A percentile compares a stretch with the other conserved stretches of the same genome.
phyloP scores from a whole-genome alignment of 1,284 basidiomycete genomes.

The Mycena sp. region DNA sequence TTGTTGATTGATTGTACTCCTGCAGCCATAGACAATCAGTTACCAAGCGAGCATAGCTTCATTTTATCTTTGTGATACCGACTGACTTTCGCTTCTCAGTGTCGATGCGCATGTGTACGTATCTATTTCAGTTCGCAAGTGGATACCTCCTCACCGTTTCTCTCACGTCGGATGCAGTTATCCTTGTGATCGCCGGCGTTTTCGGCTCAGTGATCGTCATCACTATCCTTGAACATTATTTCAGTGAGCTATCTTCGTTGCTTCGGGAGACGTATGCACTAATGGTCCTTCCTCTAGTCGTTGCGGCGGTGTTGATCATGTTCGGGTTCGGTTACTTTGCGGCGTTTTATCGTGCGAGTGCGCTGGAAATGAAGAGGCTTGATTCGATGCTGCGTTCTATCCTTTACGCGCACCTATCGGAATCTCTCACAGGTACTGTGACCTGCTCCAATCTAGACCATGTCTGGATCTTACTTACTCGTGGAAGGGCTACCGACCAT shows the following conservation, averaged over 20 bases:
- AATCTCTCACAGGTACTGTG: constrained; percentile 58
- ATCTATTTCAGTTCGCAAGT: not conserved
- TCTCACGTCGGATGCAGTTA: no score
- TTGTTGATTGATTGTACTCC: not conserved
- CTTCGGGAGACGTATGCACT: not conserved
- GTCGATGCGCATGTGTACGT: constrained; percentile 71
- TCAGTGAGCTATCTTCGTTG: constrained; percentile 42
- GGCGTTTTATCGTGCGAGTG: constrained; percentile 71
- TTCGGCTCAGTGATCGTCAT: constrained; percentile 74
- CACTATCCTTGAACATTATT: constrained; percentile 76
- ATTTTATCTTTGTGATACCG: not conserved
- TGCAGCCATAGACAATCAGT: constrained; percentile 67
- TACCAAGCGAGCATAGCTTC: constrained; percentile 53
- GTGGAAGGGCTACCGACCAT: constrained; percentile 77
- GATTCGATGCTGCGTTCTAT: constrained; percentile 73
- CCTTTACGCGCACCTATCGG: constrained; percentile 85
- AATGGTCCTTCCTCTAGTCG: constrained; percentile 46
- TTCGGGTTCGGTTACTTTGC: constrained; percentile 66
- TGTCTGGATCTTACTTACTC: no score
- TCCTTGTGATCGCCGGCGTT: constrained; percentile 59
- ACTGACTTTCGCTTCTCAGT: constrained; percentile 51
- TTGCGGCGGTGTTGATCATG: constrained; percentile 57
- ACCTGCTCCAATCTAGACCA: no score
- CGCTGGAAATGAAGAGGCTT: constrained; percentile 77
- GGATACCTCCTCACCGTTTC: not conserved